Evolutionary conservation across 305 asterid genomes (phyloP), one percentile per base, ranked within the genome.

Genomic region (Fraxinus albicans): DNA sequence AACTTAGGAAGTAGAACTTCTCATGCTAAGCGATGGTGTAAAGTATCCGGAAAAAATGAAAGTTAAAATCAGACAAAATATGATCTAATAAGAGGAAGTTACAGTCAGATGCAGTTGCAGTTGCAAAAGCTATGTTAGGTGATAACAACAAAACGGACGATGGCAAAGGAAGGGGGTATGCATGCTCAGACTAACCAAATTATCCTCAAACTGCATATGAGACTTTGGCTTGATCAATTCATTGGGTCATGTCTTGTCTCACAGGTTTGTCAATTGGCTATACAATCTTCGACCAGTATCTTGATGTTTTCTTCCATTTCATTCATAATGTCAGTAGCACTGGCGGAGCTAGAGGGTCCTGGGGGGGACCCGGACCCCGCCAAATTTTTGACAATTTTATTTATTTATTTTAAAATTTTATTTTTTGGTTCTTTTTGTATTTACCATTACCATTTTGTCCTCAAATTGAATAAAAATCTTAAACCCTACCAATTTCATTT

Each of bases 211-310:
- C 73, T 80, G 80, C 88, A 86, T 80, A 67, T 81, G 87, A 77
- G 91, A 53, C 83, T 79, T 74, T 35, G 81, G 58, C 88, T 89
- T 78, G 58, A 25, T 73, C 77, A 81, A 82, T 38, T 85, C 91
- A 69, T 76, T 27, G 3, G 7, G 31, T 25, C 27, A 29, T 29
- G 75, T 80, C 86, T 85, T 77, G 75, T 79, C 36, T 44, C 74
- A 27, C 31, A 25, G 73, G 35, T 69, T 27, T 84, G 86, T 80
- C 79, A 58, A 70, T 82, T 84, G 50, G 80, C 80, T 34, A 2
- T 10, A 29, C 35, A 25, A 34, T 82, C 84, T 73, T 50, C 78
- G 38, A 53, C 84, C 77, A 79, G 78, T 35, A 69, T 80, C 84
- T 67, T 79, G 38, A 70, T 77, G 13, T 60, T 79, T 79, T 85